Evolutionary conservation across 345 rosid genomes (phyloP), one percentile per base, ranked within the genome.

Genomic region (Linum lewisii): DNA sequence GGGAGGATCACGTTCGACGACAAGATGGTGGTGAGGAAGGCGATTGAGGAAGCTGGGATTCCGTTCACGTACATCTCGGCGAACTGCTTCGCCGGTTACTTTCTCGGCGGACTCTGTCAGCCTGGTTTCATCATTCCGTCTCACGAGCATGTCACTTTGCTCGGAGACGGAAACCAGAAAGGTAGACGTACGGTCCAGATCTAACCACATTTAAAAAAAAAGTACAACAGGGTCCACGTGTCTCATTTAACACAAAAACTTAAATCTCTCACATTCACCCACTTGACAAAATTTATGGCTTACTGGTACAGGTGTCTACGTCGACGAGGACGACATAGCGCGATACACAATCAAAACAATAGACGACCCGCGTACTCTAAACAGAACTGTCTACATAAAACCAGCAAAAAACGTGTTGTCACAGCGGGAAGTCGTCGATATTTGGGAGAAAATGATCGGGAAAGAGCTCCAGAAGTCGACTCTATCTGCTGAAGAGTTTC

Each of bases 251-350:
- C n/a, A n/a, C 32, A 26, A 26, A 26, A 26, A 26, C 2, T 26
- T 26, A 26, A 26, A 21, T n/a, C n/a, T n/a, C n/a, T n/a, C n/a
- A n/a, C n/a, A n/a, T n/a, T n/a, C n/a, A n/a, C n/a, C n/a, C n/a
- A n/a, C n/a, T n/a, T n/a, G n/a, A n/a, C n/a, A 11, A 54, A 54
- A 4, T 54, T 21, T 54, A 11, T 54, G 32, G 10, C 24, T 54
- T 5, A 54, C 25, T 24, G 32, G 32, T 5, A 44, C 1, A 79
- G 84, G 77, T 7, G 67, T 84, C 4, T 79, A 74, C 36, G 79
- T 84, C 9, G 84, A 78, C 20, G 90, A 81, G 69, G 82, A 84
- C 58, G 87, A 81, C 37, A 76, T 81, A 19, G 85, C 87, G 18
- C 66, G 19, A 15, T 84, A 77, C 67, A 69, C 77, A 0, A 69